phyloP scores from a whole-genome alignment of 352 stramenopile species.

The Phytophthora europaea region DNA sequence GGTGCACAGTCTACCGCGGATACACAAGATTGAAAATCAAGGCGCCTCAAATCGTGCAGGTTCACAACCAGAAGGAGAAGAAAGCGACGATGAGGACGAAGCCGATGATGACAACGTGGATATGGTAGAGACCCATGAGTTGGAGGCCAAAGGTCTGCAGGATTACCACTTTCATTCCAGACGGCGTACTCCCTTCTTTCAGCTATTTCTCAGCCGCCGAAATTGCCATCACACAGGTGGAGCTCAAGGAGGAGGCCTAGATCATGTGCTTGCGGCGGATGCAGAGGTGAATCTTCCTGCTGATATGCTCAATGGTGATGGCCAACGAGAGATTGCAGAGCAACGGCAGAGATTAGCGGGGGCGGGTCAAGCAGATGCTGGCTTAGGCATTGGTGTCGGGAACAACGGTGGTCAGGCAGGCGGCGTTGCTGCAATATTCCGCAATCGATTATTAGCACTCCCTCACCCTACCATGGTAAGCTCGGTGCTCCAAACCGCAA shows the following conservation, averaged over 20 bases:
- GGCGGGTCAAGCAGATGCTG: conserved; percentile 18
- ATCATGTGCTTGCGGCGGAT: conserved; percentile 22
- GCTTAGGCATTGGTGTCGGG: background rate
- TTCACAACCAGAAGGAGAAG: conserved; percentile 15
- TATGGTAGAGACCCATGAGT: conserved; percentile 10
- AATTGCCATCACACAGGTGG: conserved; percentile 29
- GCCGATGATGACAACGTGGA: conserved; percentile 24
- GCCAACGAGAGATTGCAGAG: conserved; percentile 15
- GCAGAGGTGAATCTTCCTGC: conserved; percentile 27
- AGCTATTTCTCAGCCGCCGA: conserved; percentile 49
- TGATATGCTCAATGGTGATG: conserved; percentile 26
- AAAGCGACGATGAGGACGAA: conserved; percentile 26
- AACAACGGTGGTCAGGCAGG: conserved; percentile 16
- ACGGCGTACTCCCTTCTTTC: conserved; percentile 38
- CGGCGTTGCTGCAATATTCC: conserved; percentile 19
- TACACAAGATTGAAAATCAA: background rate
- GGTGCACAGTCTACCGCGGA: conserved; percentile 36
- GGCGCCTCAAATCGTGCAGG: background rate
- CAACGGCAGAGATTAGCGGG: conserved; percentile 26
- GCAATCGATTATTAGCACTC: conserved; percentile 32
- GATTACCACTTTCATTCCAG: conserved; percentile 4
- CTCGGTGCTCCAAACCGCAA: conserved; percentile 52
- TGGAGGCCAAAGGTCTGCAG: conserved; percentile 5
- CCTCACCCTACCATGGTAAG: conserved; percentile 39
- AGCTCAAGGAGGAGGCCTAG: conserved; percentile 12